A percentile compares a stretch with the other conserved stretches of the same genome.
phyloP scores from a whole-genome alignment of 2,329 filamentous ascomycete species.

The Blumeria hordei region DNA sequence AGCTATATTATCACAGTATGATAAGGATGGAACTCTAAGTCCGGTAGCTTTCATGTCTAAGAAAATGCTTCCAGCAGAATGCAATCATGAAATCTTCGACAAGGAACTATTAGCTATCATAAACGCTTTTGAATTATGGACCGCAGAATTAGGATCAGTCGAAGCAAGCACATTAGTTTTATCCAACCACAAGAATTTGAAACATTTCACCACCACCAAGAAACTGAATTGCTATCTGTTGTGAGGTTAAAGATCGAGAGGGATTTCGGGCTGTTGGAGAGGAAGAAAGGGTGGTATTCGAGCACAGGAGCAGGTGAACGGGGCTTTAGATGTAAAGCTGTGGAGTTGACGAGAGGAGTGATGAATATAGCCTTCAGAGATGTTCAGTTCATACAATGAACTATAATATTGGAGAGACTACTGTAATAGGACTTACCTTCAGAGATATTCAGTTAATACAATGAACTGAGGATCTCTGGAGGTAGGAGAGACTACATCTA shows the following conservation, averaged over 20 bases:
- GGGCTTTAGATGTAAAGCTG: too few species aligned
- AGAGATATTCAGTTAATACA: too few species aligned
- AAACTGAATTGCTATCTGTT: background rate
- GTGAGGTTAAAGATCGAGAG: background rate
- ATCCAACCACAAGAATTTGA: background rate
- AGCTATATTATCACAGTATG: background rate
- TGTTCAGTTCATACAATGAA: too few species aligned
- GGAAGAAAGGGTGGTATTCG: background rate
- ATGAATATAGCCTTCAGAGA: too few species aligned
- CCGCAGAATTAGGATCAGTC: background rate
- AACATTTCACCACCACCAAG: background rate
- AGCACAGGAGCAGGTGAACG: background rate
- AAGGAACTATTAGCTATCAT: background rate
- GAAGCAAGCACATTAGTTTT: background rate
- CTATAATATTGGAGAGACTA: too few species aligned
- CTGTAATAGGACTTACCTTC: too few species aligned
- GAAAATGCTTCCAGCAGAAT: background rate
- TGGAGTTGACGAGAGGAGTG: too few species aligned
- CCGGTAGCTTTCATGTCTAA: conserved; percentile 1
- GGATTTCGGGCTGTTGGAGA: background rate
- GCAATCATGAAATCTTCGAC: background rate
- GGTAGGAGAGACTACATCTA: too few species aligned
- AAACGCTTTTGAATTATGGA: background rate
- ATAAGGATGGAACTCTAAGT: background rate
- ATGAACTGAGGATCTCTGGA: too few species aligned